Percentiles rank a stretch among this genome's conserved stretches.
Conservation (phyloP, 352 stramenopile species). For the Phytophthora chlamydospora region DNA sequence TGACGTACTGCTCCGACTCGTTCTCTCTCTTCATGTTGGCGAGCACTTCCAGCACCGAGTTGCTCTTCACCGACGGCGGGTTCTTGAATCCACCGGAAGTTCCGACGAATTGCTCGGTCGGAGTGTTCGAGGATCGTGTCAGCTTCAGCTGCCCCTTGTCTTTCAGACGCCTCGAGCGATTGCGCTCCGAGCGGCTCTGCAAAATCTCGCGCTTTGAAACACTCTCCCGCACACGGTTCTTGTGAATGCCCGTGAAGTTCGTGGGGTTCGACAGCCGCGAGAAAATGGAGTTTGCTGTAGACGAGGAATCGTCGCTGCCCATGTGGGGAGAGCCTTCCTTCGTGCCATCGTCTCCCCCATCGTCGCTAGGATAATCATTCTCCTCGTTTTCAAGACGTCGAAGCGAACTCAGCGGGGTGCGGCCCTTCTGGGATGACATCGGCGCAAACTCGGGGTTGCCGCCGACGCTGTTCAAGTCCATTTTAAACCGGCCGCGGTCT, state of each 20-base stretch:
- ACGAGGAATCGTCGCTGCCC: conserved; percentile 70
- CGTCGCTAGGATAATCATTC: conserved; percentile 36
- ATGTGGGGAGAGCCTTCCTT: conserved; percentile 58
- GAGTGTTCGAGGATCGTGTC: conserved; percentile 51
- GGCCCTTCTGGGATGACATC: conserved; percentile 43
- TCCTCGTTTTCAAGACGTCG: conserved; percentile 40
- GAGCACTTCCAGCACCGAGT: conserved; percentile 80
- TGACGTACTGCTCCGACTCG: conserved; percentile 61
- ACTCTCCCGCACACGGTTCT: conserved; percentile 83
- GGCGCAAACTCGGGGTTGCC: conserved; percentile 50
- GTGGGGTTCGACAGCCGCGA: conserved; percentile 85
- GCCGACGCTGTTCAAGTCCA: conserved; percentile 57
- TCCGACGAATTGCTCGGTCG: conserved; percentile 55
- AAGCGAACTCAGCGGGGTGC: conserved; percentile 38
- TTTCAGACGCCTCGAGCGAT: conserved; percentile 72
- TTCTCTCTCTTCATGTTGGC: conserved; percentile 87
- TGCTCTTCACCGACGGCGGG: conserved; percentile 61
- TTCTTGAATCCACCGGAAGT: conserved; percentile 56
- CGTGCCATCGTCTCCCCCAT: conserved; percentile 37
- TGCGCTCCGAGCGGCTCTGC: conserved; percentile 73
- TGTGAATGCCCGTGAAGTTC: conserved; percentile 91
- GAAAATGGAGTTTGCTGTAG: conserved; percentile 73
- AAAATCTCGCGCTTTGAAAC: conserved; percentile 82
- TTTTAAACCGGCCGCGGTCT: conserved; percentile 55
- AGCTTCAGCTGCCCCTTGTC: conserved; percentile 64